Evolutionary conservation across 1,139 yeast genomes (phyloP).

Genomic region (Blastobotrys capitulatus): DNA sequence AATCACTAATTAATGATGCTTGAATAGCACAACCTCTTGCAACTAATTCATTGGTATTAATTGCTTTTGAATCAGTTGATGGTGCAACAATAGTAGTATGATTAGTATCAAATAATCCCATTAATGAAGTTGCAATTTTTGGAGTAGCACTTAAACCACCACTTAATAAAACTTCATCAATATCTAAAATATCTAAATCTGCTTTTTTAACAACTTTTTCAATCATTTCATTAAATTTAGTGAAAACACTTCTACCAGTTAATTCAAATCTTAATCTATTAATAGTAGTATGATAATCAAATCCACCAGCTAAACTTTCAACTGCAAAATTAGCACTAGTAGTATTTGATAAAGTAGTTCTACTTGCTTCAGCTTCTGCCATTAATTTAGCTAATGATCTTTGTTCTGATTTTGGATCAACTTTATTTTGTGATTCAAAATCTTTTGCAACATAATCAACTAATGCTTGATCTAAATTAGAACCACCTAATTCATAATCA

Average conservation of each 20-base stretch:
- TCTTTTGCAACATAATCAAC: constrained; percentile 86
- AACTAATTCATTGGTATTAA: constrained; percentile 83
- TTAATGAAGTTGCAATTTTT: constrained; percentile 74
- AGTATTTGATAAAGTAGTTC: constrained; percentile 90
- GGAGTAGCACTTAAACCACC: constrained; percentile 96
- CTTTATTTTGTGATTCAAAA: constrained; percentile 80
- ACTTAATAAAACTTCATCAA: constrained; percentile 84
- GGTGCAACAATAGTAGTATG: constrained; percentile 75
- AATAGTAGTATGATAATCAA: constrained; percentile 86
- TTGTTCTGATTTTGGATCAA: constrained; percentile 74
- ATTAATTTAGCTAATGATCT: constrained; percentile 86
- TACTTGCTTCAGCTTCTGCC: constrained; percentile 78
- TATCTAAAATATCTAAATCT: constrained; percentile 73
- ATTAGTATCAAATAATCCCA: constrained; percentile 58
- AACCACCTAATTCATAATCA: constrained; percentile 83
- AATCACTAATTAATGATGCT: constrained; percentile 79
- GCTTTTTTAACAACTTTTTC: constrained; percentile 76
- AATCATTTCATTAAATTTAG: constrained; percentile 71
- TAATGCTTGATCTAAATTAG: constrained; percentile 71
- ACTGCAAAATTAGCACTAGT: constrained; percentile 86
- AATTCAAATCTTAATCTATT: constrained; percentile 94
- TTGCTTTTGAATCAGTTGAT: constrained; percentile 64
- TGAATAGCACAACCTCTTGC: constrained; percentile 98
- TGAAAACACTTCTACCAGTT: constrained; percentile 71
- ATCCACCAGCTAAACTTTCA: constrained; percentile 91